Evolutionary conservation across 2,329 filamentous ascomycete genomes (phyloP).

Genomic region (Cercospora sesami): DNA sequence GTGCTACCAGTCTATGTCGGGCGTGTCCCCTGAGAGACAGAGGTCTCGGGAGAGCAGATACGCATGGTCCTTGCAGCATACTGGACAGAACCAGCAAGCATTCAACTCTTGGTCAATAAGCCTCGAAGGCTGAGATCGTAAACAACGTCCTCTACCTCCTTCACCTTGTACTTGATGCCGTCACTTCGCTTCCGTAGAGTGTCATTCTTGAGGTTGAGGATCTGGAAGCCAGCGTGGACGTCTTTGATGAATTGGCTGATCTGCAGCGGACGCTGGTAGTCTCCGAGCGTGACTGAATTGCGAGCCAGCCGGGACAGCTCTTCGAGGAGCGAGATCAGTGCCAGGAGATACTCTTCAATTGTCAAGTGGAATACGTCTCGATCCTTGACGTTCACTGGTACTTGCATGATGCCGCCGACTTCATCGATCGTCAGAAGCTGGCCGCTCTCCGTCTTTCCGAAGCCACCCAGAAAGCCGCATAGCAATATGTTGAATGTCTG

Average conservation of each 20-base stretch:
- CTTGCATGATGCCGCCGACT: constrained; percentile 77
- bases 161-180: constrained; percentile 94
- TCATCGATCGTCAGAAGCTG: constrained; percentile 84
- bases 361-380: constrained; percentile 90
- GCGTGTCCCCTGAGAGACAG: neutral
- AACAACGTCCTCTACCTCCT: constrained; percentile 96
- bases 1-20: neutral
- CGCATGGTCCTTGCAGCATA: neutral
- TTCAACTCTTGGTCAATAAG: constrained; percentile 46
- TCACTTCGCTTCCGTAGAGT: constrained; percentile 82
- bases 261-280: constrained; percentile 79
- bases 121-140: constrained; percentile 91
- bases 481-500: constrained; percentile 61
- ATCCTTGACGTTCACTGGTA: constrained; percentile 88
- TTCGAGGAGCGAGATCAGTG: constrained; percentile 81
- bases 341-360: constrained; percentile 93
- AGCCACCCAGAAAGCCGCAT: constrained; percentile 77
- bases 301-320: constrained; percentile 88
- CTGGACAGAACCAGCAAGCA: neutral
- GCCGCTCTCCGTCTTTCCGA: constrained; percentile 52
- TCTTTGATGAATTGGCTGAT: constrained; percentile 95
- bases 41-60: constrained; percentile 2
- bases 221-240: constrained; percentile 91
- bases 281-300: constrained; percentile 89
- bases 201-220: constrained; percentile 97